Base-by-base conservation (phyloP, 1,139 yeast species). In the Martiniozyma asiatica region DNA sequence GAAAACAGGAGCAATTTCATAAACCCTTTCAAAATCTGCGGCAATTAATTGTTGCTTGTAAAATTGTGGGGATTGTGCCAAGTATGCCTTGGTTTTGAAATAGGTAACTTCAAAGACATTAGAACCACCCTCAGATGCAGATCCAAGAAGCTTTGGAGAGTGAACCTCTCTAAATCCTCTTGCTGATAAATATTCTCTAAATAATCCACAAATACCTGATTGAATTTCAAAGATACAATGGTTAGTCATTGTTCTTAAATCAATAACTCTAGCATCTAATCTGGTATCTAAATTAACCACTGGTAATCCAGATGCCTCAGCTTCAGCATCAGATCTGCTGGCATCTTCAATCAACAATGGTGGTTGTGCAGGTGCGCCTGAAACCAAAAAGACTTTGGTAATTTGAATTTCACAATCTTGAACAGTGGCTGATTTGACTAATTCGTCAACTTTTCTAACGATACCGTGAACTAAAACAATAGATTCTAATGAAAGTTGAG, bases 41-140 rank as follows among this genome's bases (percentile, higher is more conserved):
- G 96, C 94, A 59, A 89, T 89, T 55, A 89, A 72, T 70, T 89
- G 95, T 64, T 89, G 97, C 65, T 89, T 89, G 68, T 89, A 84
- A 46, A 89, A 69, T 65, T 89, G 99, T 31, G 99, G 99, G 26
- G 96, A 84, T 65, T 89, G 99, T 20, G 99, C 98, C 52, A 89
- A 65, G 59, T 69, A 89, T 7, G 97, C 97, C 40, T 77, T 75
- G 38, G 87, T 75, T 59, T 89, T 87, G 68, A 89, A 92, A 61
- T 92, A 92, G 31, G 79, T 66, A 39, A 89, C 77, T 59, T 82
- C 93, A 61, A 89, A 89, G 27, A 92, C 97, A 55, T 85, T 87
- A 38, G 96, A 73, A 43, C 99, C 99, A 55, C 97, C 96, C 65
- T 89, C 99, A 38, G 94, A 79, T 22, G 98, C 82, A 30, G 97